Conservation (phyloP, 2,329 filamentous ascomycete species). For the Aureobasidium sp. region DNA sequence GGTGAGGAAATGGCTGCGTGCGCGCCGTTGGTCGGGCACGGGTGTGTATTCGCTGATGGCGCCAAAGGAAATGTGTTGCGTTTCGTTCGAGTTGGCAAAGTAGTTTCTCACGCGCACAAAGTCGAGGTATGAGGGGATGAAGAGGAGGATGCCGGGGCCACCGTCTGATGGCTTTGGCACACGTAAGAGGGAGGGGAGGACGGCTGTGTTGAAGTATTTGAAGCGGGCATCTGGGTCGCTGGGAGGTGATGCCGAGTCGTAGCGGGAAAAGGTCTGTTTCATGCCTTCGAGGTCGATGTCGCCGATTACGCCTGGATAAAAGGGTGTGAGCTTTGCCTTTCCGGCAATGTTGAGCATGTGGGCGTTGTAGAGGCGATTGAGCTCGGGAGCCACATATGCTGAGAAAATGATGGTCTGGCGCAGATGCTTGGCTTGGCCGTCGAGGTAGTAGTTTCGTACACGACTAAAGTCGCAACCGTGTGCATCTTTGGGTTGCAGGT, state of each 20-base stretch:
- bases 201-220: slow-evolving; percentile 77
- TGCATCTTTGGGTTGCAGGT: slow-evolving; percentile 78
- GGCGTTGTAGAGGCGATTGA: slow-evolving; percentile 69
- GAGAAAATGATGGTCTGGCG: slow-evolving; percentile 80
- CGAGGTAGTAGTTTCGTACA: slow-evolving; percentile 87
- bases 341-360: slow-evolving; percentile 77
- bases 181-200: slow-evolving; percentile 69
- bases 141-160: slow-evolving; percentile 66
- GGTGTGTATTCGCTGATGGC: slow-evolving; percentile 84
- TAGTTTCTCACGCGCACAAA: slow-evolving; percentile 91
- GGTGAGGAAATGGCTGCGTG: slow-evolving; percentile 77
- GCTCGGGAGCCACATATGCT: slow-evolving; percentile 80
- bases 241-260: slow-evolving; percentile 62
- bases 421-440: slow-evolving; percentile 70
- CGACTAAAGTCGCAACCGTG: slow-evolving; percentile 92
- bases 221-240: slow-evolving; percentile 83
- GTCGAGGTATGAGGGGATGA: slow-evolving; percentile 89
- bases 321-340: slow-evolving; percentile 62
- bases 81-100: slow-evolving; percentile 63
- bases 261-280: slow-evolving; percentile 84
- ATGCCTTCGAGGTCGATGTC: slow-evolving; percentile 53
- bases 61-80: slow-evolving; percentile 61
- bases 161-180: slow-evolving; percentile 52
- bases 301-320: slow-evolving; percentile 66
- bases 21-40: slow-evolving; percentile 69